These are phyloP conservation scores for Nannizziopsis barbatae DNA, from an alignment of 2,329 filamentous ascomycete species.

Conservation along the genomic window DNA sequence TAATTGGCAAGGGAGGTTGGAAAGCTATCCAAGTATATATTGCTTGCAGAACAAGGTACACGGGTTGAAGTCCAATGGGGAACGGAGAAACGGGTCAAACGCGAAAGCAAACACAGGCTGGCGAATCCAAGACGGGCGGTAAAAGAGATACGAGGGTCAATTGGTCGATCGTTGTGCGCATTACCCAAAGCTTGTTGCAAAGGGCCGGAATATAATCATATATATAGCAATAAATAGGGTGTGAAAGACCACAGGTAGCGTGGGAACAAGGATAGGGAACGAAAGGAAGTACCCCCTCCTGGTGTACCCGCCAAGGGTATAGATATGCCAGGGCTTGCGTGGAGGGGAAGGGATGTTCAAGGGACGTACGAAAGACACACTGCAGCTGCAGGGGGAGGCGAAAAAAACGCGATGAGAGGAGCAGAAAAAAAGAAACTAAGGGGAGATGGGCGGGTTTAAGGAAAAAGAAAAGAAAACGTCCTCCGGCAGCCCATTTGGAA, in stretches of 20 bases:
- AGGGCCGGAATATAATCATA: slow-evolving; percentile 5
- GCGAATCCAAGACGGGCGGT: not conserved
- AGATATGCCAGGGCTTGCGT: no score
- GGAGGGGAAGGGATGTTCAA: no score
- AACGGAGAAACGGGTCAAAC: not conserved
- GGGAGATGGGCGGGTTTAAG: not conserved
- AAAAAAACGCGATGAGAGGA: not conserved
- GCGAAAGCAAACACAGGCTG: not conserved
- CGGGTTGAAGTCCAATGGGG: not conserved
- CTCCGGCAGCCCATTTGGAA: no score
- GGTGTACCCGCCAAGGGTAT: not conserved
- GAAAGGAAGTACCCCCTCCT: not conserved
- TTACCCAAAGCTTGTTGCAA: not conserved
- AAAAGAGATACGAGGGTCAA: slow-evolving; percentile 3
- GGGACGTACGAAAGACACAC: not conserved
- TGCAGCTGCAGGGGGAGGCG: slow-evolving; percentile 6
- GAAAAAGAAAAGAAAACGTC: not conserved
- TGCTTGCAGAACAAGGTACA: not conserved
- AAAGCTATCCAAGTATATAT: not conserved
- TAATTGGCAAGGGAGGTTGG: not conserved
- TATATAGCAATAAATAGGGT: slow-evolving; percentile 6
- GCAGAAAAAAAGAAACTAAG: not conserved
- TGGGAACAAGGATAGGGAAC: slow-evolving; percentile 5
- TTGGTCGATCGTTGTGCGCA: not conserved
- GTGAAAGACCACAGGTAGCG: not conserved